Base-by-base conservation (phyloP, 352 stramenopile genomes). In the Albugo candida region DNA sequence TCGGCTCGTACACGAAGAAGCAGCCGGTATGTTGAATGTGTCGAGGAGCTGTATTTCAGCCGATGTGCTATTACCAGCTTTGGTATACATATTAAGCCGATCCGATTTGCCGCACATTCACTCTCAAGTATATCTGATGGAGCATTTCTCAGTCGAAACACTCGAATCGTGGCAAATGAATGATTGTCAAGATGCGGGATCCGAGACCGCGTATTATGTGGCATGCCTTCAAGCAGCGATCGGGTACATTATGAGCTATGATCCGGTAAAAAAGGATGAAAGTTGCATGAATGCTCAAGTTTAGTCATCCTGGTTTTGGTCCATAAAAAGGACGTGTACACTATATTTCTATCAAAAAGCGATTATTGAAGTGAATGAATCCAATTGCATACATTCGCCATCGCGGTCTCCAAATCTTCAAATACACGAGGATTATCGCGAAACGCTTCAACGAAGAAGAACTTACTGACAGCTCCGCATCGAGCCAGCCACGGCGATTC, bases 171-270 rank as follows among this genome's bases (percentile, higher is more conserved):
- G 24, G 24, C 24, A 31, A 31, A 31, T 31, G 24, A 8, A 31
- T 10, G 24, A 31, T 31, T 31, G 24, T 31, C 24, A 31, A 8
- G 24, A 31, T 49, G 68, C 80, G 34, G 76, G 76, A 18, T 83
- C 71, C 1, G 76, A 89, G 58, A 68, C 76, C 11, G 73, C 73
- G 36, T 89, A 89, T 53, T 89, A 89, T 53, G 43, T 89, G 41
- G 76, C 76, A 36, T 83, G 75, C 16, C 56, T 86, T 20, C 71
- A 89, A 48, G 69, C 76, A 17, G 73, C 76, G 34, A 72, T 85
- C 56, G 64, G 71, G 43, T 85, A 85, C 68, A 80, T 85, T 49
- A 81, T 78, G 63, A 67, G 51, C 10, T 48, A 39, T 52, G 47
- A 58, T 41, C 61, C 56, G 42, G 45, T 39, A 42, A 52, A 0